Percentiles rank a stretch among this genome's conserved stretches.
Conservation (phyloP, 2,329 filamentous ascomycete genomes). For the Cadophora sp. region DNA sequence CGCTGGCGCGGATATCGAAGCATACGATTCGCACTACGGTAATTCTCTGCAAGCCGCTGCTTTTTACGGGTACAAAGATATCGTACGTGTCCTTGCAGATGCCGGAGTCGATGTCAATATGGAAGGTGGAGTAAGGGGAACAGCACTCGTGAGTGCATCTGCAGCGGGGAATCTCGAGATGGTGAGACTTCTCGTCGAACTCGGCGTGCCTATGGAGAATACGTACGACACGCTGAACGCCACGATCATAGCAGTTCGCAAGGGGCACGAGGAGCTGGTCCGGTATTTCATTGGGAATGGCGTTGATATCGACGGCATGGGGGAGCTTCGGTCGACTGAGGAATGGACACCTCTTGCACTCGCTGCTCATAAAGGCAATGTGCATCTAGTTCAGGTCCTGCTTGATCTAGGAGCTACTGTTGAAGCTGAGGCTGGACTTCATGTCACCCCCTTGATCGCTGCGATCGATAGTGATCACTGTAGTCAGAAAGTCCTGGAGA, state of each 20-base stretch:
- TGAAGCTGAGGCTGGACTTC: constrained; percentile 8
- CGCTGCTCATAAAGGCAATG: constrained; percentile 1
- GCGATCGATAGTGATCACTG: constrained; percentile 13
- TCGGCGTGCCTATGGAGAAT: constrained; percentile 8
- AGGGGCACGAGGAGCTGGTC: constrained; percentile 5
- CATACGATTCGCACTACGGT: constrained; percentile 11
- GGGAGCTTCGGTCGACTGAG: constrained; percentile 9
- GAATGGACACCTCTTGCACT: constrained; percentile 10
- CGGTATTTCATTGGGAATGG: constrained; percentile 4
- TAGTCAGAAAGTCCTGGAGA: constrained; percentile 8
- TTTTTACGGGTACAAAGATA: constrained; percentile 11
- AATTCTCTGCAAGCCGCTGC: constrained; percentile 15
- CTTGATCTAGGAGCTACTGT: constrained; percentile 3
- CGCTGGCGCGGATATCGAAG: constrained; percentile 12
- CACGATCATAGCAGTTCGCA: constrained; percentile 7
- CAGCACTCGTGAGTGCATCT: constrained; percentile 13
- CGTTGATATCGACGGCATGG: constrained; percentile 10
- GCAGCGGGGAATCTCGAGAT: constrained; percentile 5
- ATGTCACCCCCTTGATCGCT: constrained; percentile 1
- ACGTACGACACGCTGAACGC: constrained; percentile 4
- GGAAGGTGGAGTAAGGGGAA: constrained; percentile 2
- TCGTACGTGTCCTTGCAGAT: constrained; percentile 1
- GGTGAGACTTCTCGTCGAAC: constrained; percentile 5
- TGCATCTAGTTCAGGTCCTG: not conserved
- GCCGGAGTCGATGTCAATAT: constrained; percentile 17